Base-by-base conservation (phyloP, 2,329 filamentous ascomycete genomes). In the Pseudogymnoascus sp. region DNA sequence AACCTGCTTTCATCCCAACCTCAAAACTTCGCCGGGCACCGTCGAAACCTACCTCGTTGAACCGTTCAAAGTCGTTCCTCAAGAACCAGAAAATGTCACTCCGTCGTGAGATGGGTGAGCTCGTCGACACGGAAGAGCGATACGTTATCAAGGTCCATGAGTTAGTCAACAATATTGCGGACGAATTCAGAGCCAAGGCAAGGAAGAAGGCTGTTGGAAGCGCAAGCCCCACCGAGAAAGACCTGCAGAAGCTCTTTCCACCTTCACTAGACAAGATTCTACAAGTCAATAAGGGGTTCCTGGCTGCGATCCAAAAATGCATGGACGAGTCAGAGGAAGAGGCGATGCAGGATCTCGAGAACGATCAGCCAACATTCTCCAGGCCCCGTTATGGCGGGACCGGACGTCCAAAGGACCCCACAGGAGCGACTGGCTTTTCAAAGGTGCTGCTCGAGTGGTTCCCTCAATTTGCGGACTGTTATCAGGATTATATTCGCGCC, bases 61-160 rank as follows among this genome's bases (percentile, higher is more conserved):
- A 90, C 73, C 83, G 89, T 68, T 90, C 85, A 69, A 89, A 88
- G 69, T 84, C 88, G 0, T 96, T 97, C 70, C 83, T 88, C 37
- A 87, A 86, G 68, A 86, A 89, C 63, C 91, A 97, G 72, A 96
- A 96, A 72, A 83, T 92, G 68, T 89, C 89, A 61, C 78, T 97
- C 68, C 86, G 93, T 42, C 88, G 93, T 75, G 93, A 96, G 74
- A 87, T 99, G 81, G 87, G 85, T 64, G 95, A 99, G 74, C 78
- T 97, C 65, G 85, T 97, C 35, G 90, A 96, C 70, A 99, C 95
- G 0, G 95, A 99, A 74, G 91, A 95, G 73, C 88, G 91, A 74
- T 99, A 97, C 75, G 91, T 99, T 44, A 82, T 84, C 70, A 97
- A 97, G 75, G 77, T 99, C 63, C 85, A 90, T 66, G 90, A 95